These are phyloP conservation scores for Euptelea pleiosperma DNA, from an alignment of 164 flowering plant species.

Conservation along the genomic window DNA sequence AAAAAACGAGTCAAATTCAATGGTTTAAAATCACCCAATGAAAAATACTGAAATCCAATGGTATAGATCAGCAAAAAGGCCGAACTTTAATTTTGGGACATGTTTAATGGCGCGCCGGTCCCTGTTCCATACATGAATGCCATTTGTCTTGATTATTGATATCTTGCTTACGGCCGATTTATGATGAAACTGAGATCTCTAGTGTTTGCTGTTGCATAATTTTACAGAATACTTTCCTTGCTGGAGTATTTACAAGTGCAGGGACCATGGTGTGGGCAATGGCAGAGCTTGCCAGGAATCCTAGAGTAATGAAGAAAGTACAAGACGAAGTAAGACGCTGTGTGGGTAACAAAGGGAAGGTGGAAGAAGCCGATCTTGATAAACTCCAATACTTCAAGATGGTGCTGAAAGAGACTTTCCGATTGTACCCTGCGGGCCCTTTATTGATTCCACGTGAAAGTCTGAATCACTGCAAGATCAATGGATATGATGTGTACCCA, in stretches of 20 bases:
- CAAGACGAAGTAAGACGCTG: slow-evolving; percentile 8
- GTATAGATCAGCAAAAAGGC: too few relatives aligned
- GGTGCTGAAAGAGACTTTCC: slow-evolving; percentile 1
- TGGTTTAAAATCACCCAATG: too few relatives aligned
- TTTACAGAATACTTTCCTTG: slow-evolving; percentile 5
- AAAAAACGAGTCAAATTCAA: too few relatives aligned
- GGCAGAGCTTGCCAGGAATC: slow-evolving; percentile 11
- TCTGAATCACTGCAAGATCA: not conserved
- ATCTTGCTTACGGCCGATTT: too few relatives aligned
- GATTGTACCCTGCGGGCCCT: slow-evolving; percentile 1
- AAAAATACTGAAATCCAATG: too few relatives aligned
- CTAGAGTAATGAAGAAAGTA: slow-evolving; percentile 2
- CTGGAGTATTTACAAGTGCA: slow-evolving; percentile 3
- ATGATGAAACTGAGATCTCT: too few relatives aligned
- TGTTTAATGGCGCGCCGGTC: too few relatives aligned
- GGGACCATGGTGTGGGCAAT: slow-evolving; percentile 8
- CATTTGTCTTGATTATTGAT: too few relatives aligned
- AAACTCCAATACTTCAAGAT: not conserved
- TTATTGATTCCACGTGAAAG: slow-evolving; percentile 1
- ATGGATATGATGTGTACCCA: too few relatives aligned
- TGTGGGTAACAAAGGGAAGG: slow-evolving; percentile 6
- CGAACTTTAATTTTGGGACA: too few relatives aligned
- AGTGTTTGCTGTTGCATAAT: too few relatives aligned
- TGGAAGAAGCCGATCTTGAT: slow-evolving; percentile 1
- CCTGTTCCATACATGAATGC: too few relatives aligned